Base-by-base conservation (phyloP, 1,284 basidiomycete genomes). In the Leccinum cinnamomeum region DNA sequence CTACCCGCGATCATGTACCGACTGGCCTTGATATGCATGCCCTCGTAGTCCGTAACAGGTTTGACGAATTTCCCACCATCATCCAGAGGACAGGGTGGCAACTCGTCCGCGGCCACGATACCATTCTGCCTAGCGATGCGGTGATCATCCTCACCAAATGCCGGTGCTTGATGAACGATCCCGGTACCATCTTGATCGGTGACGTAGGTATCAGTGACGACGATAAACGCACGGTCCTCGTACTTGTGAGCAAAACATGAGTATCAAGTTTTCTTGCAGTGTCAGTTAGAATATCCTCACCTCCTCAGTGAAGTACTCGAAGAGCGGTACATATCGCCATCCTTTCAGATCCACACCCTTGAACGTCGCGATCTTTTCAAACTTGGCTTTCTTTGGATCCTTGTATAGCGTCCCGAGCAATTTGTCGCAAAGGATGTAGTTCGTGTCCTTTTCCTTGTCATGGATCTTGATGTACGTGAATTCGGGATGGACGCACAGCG, bases 121-220 rank as follows among this genome's bases (percentile, higher is more conserved):
- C 90, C 92, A 73, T 97, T 84, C 2, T 87, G 88, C 64, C 98
- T 84, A 33, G 92, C 89, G 69, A 99, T 87, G 64, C 97, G 92
- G 78, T 98, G 94, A 85, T 99, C 97, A 72, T 99, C 97, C 73
- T 98, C 97, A 83, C 97, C 97, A 72, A 98, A 99, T 0, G 93
- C 96, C 2, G 97, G 97, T 1, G 97, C 95, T 79, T 99, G 97
- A 76, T 99, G 97, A 56, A 99, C 97, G 71, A 99, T 97, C 76
- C 97, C 97, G 44, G 97, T 99, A 78, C 97, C 97, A 61, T 96
- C 94, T 12, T 88, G 85, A 68, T 90, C 92, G 2, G 95, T 98
- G 58, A 99, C 97, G 75, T 99, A 99, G 1, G 88, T 90, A 75
- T 99, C 97, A 30, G 86, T 84, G 7, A 99, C 77, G 18, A 99